A percentile compares a stretch with the other conserved stretches of the same genome.
These are phyloP conservation scores for Solanum arcanum DNA, from an alignment of 257 asterid species.

Conservation along the genomic window DNA sequence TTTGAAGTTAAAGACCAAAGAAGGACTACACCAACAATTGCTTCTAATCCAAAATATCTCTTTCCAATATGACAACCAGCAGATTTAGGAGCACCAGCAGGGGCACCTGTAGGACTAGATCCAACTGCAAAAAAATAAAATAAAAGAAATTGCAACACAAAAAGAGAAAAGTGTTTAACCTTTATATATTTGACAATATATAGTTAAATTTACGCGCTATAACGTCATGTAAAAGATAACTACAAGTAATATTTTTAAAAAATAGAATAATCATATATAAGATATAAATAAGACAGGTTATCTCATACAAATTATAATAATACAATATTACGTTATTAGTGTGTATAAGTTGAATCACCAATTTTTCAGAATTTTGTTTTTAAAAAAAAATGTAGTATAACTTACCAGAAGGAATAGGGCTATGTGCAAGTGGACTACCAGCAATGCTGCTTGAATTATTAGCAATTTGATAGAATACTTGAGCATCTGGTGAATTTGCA, in stretches of 20 bases:
- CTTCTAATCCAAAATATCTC: constrained; percentile 7
- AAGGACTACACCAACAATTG: constrained; percentile 4
- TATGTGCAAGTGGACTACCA: constrained; percentile 7
- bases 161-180: background rate
- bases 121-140: background rate
- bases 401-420: constrained; percentile 11
- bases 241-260: background rate
- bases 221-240: background rate
- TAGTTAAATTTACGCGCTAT: background rate
- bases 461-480: constrained; percentile 45
- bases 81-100: background rate
- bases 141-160: background rate
- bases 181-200: background rate
- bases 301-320: background rate
- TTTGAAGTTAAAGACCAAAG: background rate
- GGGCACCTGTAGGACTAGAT: constrained; percentile 10
- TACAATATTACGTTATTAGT: background rate
- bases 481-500: constrained; percentile 76
- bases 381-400: background rate
- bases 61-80: constrained; percentile 11
- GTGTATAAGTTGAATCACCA: background rate
- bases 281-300: background rate
- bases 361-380: background rate
- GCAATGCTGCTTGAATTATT: constrained; percentile 5
- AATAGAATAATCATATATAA: background rate